These are phyloP conservation scores for Bauhinia variegata DNA, from an alignment of 306 rosid genomes.

Conservation along the genomic window DNA sequence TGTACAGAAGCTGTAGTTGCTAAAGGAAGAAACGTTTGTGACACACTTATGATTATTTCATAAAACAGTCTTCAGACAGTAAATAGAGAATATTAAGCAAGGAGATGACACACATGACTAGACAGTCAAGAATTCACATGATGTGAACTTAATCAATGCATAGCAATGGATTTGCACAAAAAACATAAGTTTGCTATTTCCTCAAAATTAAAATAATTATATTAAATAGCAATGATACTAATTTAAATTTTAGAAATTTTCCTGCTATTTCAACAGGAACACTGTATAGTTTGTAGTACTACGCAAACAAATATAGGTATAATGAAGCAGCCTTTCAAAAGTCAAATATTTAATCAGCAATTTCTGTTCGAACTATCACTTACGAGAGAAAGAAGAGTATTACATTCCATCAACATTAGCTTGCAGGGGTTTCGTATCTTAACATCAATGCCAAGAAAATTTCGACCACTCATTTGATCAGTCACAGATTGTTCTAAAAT, in stretches of 20 bases:
- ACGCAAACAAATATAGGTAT: no score
- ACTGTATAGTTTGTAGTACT: no score
- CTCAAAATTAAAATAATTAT: neutral
- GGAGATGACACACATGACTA: neutral
- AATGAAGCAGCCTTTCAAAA: neutral
- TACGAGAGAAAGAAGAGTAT: no score
- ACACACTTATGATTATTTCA: neutral
- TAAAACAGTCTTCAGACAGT: neutral
- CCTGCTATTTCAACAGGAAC: neutral
- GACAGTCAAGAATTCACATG: neutral
- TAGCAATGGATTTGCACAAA: slow-evolving; percentile 6
- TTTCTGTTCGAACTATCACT: slow-evolving; percentile 9
- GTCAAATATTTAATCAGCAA: neutral
- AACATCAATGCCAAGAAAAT: no score
- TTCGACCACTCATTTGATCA: no score
- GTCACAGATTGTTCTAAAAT: no score
- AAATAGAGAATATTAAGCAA: slow-evolving; percentile 12
- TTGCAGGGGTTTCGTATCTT: no score
- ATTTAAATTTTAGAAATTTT: neutral
- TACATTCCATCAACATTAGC: no score
- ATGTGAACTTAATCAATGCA: no score
- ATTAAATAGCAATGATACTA: slow-evolving; percentile 13
- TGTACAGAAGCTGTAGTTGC: slow-evolving; percentile 4
- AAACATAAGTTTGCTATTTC: neutral
- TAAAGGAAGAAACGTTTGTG: slow-evolving; percentile 11